A percentile compares a stretch with the other conserved stretches of the same genome.
phyloP scores from a whole-genome alignment of 805 yeast genomes.

The Monosporozyma aerobia region DNA sequence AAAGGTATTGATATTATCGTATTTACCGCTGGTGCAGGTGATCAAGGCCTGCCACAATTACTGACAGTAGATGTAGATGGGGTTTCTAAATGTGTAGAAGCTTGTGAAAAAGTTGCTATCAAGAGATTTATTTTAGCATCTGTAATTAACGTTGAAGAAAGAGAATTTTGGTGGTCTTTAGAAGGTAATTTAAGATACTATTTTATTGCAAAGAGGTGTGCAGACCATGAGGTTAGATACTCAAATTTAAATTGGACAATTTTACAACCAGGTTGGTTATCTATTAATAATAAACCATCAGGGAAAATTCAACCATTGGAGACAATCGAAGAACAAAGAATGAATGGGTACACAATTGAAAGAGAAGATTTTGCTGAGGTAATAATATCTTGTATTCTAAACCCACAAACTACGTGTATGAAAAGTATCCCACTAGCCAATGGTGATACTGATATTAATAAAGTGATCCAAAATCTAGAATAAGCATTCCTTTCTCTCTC shows the following conservation, averaged over 20 bases:
- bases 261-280: slow-evolving; percentile 39
- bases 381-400: slow-evolving; percentile 32
- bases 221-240: slow-evolving; percentile 39
- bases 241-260: slow-evolving; percentile 44
- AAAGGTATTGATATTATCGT: slow-evolving; percentile 46
- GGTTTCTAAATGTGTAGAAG: slow-evolving; percentile 48
- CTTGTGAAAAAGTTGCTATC: slow-evolving; percentile 34
- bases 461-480: slow-evolving; percentile 6
- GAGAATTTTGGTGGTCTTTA: slow-evolving; percentile 36
- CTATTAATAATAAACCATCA: slow-evolving; percentile 23
- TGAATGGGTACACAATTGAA: slow-evolving; percentile 24
- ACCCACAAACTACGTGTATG: slow-evolving; percentile 28
- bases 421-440: slow-evolving; percentile 32
- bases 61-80: slow-evolving; percentile 52
- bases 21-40: slow-evolving; percentile 55
- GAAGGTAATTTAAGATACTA: slow-evolving; percentile 33
- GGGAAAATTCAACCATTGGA: slow-evolving; percentile 32
- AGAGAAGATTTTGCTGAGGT: slow-evolving; percentile 50
- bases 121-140: slow-evolving; percentile 38
- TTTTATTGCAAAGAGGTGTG: slow-evolving; percentile 52
- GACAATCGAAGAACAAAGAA: slow-evolving; percentile 7
- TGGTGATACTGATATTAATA: slow-evolving; percentile 31
- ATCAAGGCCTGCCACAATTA: slow-evolving; percentile 37
- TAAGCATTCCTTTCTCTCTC: not conserved
- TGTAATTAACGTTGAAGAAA: slow-evolving; percentile 43